Percentiles rank a stretch among this genome's conserved stretches.
Conservation (phyloP, 2,329 filamentous ascomycete species). For the Aspergillus fischeri region DNA sequence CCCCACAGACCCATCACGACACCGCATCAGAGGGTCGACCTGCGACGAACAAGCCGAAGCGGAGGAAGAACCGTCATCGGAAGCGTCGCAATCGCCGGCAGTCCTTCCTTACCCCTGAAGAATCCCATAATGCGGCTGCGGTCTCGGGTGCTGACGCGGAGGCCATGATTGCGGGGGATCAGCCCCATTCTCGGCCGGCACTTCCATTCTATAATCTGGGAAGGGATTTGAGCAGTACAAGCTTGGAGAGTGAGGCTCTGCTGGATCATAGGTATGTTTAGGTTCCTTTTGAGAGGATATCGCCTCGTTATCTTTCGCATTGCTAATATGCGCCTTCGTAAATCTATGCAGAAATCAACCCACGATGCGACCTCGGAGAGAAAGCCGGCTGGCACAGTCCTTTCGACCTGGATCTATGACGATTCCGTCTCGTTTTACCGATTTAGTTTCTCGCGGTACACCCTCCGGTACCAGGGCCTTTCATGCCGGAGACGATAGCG, state of each 20-base stretch:
- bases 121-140: slow-evolving; percentile 46
- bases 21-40: slow-evolving; percentile 18
- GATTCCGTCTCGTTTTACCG: slow-evolving; percentile 43
- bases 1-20: slow-evolving; percentile 16
- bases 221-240: slow-evolving; percentile 71
- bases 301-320: slow-evolving; percentile 1
- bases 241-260: slow-evolving; percentile 81
- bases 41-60: slow-evolving; percentile 25
- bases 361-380: slow-evolving; percentile 61
- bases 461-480: slow-evolving; percentile 27
- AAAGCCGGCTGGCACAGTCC: slow-evolving; percentile 41
- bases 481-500: slow-evolving; percentile 24
- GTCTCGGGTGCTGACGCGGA: slow-evolving; percentile 39
- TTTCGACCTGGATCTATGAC: slow-evolving; percentile 34
- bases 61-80: slow-evolving; percentile 69
- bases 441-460: slow-evolving; percentile 28
- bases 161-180: slow-evolving; percentile 26
- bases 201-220: slow-evolving; percentile 53
- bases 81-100: slow-evolving; percentile 77
- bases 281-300: not conserved
- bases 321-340: slow-evolving; percentile 10
- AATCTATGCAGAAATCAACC: slow-evolving; percentile 51
- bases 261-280: slow-evolving; percentile 72
- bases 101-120: slow-evolving; percentile 70
- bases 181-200: slow-evolving; percentile 21